Evolutionary conservation across 768 basidiomycete species (phyloP).

Genomic region (Mycena capillaripes): DNA sequence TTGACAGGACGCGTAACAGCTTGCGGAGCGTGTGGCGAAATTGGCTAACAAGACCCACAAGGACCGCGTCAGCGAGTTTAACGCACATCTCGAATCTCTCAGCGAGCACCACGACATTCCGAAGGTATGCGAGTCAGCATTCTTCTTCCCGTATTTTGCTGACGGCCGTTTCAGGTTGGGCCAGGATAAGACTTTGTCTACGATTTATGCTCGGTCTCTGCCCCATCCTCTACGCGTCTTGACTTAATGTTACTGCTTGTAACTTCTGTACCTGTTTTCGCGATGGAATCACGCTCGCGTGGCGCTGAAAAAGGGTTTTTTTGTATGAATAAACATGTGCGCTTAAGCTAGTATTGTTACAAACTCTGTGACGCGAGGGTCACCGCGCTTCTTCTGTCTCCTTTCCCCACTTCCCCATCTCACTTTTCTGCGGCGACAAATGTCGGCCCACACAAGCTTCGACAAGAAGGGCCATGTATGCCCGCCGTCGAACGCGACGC

Average conservation of each 20-base stretch:
- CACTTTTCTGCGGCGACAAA: constrained; percentile 49
- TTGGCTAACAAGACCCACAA: constrained; percentile 91
- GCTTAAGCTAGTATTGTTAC: background rate
- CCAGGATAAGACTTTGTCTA: constrained; percentile 75
- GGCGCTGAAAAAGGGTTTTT: background rate
- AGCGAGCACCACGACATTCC: constrained; percentile 97
- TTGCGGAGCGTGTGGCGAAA: constrained; percentile 80
- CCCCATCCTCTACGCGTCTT: constrained; percentile 22
- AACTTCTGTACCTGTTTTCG: constrained; percentile 17
- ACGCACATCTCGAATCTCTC: constrained; percentile 85
- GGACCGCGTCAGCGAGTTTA: constrained; percentile 93
- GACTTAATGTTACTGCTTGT: background rate
- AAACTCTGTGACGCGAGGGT: no score
- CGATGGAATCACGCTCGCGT: constrained; percentile 10
- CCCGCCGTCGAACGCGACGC: constrained; percentile 73
- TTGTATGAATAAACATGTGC: background rate
- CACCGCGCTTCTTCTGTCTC: constrained; percentile 35
- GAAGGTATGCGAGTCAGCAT: constrained; percentile 66
- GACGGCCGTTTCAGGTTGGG: constrained; percentile 71
- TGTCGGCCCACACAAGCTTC: constrained; percentile 45
- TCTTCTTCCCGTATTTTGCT: constrained; percentile 23
- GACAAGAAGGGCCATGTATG: constrained; percentile 63
- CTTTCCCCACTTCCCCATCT: constrained; percentile 45
- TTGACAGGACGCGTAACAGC: constrained; percentile 55
- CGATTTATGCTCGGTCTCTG: constrained; percentile 8